Conservation (phyloP, 208 protist species). For the Lotmaria passim region DNA sequence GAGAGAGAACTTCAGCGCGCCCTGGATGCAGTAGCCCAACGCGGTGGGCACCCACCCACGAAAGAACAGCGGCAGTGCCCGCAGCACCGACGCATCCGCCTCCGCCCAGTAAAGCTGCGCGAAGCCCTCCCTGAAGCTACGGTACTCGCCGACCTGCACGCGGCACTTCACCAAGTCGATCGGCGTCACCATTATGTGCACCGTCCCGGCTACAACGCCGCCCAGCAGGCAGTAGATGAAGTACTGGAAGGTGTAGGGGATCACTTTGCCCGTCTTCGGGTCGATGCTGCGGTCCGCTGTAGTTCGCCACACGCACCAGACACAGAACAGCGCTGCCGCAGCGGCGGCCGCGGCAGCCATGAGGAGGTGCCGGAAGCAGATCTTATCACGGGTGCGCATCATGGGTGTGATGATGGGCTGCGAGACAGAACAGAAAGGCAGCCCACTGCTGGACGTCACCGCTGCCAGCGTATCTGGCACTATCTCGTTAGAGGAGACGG, state of each 20-base stretch:
- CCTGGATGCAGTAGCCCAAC: conserved; percentile 69
- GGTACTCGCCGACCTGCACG: conserved; percentile 82
- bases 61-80: conserved; percentile 49
- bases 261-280: conserved; percentile 25
- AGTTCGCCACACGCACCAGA: conserved; percentile 19
- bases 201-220: conserved; percentile 56
- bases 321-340: background rate
- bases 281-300: conserved; percentile 18
- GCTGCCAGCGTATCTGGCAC: background rate
- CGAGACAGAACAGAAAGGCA: background rate
- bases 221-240: conserved; percentile 75
- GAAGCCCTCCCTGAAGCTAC: conserved; percentile 48
- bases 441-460: background rate
- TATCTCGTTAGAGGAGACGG: background rate
- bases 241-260: conserved; percentile 52
- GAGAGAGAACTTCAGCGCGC: conserved; percentile 73
- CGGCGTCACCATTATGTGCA: conserved; percentile 72
- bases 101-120: conserved; percentile 39
- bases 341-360: background rate
- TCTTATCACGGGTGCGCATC: conserved; percentile 16
- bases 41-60: conserved; percentile 70
- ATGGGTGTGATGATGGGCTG: background rate
- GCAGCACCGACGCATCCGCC: conserved; percentile 28
- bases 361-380: conserved; percentile 24
- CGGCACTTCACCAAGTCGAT: conserved; percentile 86